Conservation (phyloP, 2,329 filamentous ascomycete species). For the Penicillium sp. region DNA sequence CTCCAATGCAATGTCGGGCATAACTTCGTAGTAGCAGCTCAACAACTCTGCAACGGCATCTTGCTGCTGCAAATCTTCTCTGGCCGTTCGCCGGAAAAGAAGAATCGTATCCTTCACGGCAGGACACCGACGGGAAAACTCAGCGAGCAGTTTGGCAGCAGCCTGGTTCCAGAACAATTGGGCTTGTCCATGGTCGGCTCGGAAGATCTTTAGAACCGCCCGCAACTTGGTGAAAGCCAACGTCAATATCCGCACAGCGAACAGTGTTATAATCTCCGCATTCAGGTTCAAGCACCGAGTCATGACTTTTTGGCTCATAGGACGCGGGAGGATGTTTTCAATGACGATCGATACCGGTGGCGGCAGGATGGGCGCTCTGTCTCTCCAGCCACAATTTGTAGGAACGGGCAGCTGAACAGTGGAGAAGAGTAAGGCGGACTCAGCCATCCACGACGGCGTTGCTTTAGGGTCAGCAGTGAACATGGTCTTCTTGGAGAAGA, state of each 20-base stretch:
- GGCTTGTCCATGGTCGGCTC: constrained; percentile 42
- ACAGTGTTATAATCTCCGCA: constrained; percentile 75
- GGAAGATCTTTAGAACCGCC: constrained; percentile 58
- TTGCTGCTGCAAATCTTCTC: constrained; percentile 67
- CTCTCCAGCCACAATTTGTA: constrained; percentile 62
- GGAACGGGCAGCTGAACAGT: constrained; percentile 72
- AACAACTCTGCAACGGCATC: constrained; percentile 75
- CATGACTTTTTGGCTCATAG: constrained; percentile 73
- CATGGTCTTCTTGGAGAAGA: constrained; percentile 72
- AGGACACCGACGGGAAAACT: constrained; percentile 74
- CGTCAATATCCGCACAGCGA: constrained; percentile 73
- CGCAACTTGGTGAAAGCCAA: constrained; percentile 74
- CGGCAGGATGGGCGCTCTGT: constrained; percentile 61
- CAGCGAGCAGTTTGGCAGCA: constrained; percentile 61
- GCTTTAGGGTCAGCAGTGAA: constrained; percentile 89
- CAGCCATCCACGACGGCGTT: constrained; percentile 91
- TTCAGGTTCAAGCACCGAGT: constrained; percentile 73
- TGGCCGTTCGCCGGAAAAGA: constrained; percentile 64
- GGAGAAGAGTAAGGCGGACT: constrained; percentile 81
- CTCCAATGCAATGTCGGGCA: constrained; percentile 72
- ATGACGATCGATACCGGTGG: constrained; percentile 75
- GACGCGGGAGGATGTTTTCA: constrained; percentile 79
- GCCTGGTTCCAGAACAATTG: constrained; percentile 65
- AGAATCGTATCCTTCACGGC: constrained; percentile 74
- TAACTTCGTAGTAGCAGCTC: constrained; percentile 75